phyloP scores from a whole-genome alignment of 768 basidiomycete species.

The Cyclocybe cylindracea region DNA sequence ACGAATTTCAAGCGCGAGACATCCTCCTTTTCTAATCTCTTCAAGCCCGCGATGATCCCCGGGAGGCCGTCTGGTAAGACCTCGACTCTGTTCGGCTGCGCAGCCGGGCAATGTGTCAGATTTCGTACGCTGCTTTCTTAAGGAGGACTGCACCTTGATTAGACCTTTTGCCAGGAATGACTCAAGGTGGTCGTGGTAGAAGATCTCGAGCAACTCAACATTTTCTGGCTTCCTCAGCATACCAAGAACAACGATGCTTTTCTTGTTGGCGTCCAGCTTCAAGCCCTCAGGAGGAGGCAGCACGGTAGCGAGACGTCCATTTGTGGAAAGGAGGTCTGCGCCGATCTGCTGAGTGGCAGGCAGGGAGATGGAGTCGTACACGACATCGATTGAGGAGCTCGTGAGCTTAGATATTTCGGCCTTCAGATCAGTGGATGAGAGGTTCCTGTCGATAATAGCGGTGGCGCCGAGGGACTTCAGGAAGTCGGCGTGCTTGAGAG shows the following conservation, averaged over 20 bases:
- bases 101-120: too few relatives aligned
- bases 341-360: conserved; percentile 22
- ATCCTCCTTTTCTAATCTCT: conserved; percentile 1
- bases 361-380: conserved; percentile 26
- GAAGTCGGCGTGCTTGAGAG: conserved; percentile 24
- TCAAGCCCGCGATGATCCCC: conserved; percentile 29
- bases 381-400: conserved; percentile 17
- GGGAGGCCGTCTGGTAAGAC: conserved; percentile 38
- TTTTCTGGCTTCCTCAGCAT: conserved; percentile 12
- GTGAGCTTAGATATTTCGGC: conserved; percentile 22
- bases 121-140: too few relatives aligned
- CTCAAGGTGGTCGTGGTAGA: conserved; percentile 16
- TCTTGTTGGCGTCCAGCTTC: neutral
- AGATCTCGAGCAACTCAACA: conserved; percentile 3
- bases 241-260: conserved; percentile 4
- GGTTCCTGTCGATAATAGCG: conserved; percentile 31
- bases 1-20: conserved; percentile 7
- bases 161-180: conserved; percentile 15
- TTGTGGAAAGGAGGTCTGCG: conserved; percentile 28
- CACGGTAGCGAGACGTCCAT: conserved; percentile 35
- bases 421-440: conserved; percentile 15
- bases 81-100: conserved; percentile 35
- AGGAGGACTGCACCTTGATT: conserved; percentile 14
- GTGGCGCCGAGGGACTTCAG: conserved; percentile 43
- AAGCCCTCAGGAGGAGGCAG: conserved; percentile 18